A percentile compares a stretch with the other conserved stretches of the same genome.
Evolutionary conservation across 331 rosid species (phyloP).

Genomic region (Acacia concinna): DNA sequence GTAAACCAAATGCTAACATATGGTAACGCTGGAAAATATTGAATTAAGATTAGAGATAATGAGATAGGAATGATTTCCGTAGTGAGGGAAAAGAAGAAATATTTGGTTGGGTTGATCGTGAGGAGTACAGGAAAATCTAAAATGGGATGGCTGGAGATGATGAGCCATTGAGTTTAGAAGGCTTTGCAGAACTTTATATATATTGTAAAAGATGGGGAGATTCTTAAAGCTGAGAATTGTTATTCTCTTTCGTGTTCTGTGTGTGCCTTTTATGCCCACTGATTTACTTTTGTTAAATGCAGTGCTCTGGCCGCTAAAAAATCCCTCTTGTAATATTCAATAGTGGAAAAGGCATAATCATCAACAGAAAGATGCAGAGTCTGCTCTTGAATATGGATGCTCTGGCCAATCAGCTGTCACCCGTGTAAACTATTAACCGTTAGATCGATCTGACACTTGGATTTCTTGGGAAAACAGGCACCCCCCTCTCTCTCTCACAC

Average conservation of each 20-base stretch:
- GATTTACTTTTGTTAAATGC: slow-evolving; percentile 40
- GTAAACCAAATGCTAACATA: not conserved
- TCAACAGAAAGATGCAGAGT: slow-evolving; percentile 20
- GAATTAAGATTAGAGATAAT: slow-evolving; percentile 1
- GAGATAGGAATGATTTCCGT: not conserved
- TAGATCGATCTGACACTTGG: not conserved
- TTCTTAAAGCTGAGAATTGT: not conserved
- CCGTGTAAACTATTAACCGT: not conserved
- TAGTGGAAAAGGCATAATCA: not conserved
- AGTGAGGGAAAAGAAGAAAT: not conserved
- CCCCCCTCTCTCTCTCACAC: not conserved
- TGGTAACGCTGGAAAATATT: not conserved
- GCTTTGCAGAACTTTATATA: not conserved
- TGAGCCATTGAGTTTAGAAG: not conserved
- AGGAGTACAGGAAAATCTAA: slow-evolving; percentile 12
- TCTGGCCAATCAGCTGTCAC: not conserved
- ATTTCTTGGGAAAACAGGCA: not conserved
- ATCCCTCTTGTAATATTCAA: slow-evolving; percentile 46
- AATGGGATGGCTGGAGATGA: slow-evolving; percentile 1
- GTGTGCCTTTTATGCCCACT: slow-evolving; percentile 11
- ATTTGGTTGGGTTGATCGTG: not conserved
- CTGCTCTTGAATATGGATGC: not conserved
- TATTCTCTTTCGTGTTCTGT: slow-evolving; percentile 1
- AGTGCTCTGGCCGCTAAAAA: slow-evolving; percentile 80
- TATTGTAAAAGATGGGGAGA: not conserved